phyloP scores from a whole-genome alignment of 1,284 basidiomycete species.

The Entoloma clypeatum region DNA sequence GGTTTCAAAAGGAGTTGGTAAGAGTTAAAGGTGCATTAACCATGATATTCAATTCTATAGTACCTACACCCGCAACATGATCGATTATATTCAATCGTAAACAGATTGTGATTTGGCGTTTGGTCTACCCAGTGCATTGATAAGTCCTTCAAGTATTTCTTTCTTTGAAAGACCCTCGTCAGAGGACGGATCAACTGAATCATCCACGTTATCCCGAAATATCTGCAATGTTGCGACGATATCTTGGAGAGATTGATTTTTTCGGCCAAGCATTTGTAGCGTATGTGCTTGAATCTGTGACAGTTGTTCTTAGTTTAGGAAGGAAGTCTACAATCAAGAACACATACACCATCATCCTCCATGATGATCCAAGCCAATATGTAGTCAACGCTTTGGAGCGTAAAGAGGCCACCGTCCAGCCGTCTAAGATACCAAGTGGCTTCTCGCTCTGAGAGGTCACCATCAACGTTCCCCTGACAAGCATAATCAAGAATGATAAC shows the following conservation, averaged over 20 bases:
- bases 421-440: constrained; percentile 80
- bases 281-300: constrained; percentile 72
- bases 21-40: constrained; percentile 87
- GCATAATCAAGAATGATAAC: constrained; percentile 1
- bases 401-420: constrained; percentile 84
- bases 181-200: constrained; percentile 33
- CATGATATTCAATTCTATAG: constrained; percentile 80
- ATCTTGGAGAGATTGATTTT: constrained; percentile 61
- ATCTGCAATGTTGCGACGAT: constrained; percentile 62
- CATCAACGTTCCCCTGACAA: constrained; percentile 51
- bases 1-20: constrained; percentile 87
- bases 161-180: constrained; percentile 48
- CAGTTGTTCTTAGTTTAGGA: constrained; percentile 1
- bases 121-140: constrained; percentile 52
- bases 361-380: constrained; percentile 93
- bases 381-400: constrained; percentile 89
- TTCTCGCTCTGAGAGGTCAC: constrained; percentile 64
- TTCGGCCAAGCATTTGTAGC: constrained; percentile 70
- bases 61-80: constrained; percentile 31
- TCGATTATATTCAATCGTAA: constrained; percentile 4
- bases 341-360: constrained; percentile 94
- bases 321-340: constrained; percentile 1
- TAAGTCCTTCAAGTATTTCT: constrained; percentile 67
- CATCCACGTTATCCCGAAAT: constrained; percentile 72
- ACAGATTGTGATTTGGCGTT: constrained; percentile 8